Conservation (phyloP, 306 rosid genomes). For the Nissolia schottii region DNA sequence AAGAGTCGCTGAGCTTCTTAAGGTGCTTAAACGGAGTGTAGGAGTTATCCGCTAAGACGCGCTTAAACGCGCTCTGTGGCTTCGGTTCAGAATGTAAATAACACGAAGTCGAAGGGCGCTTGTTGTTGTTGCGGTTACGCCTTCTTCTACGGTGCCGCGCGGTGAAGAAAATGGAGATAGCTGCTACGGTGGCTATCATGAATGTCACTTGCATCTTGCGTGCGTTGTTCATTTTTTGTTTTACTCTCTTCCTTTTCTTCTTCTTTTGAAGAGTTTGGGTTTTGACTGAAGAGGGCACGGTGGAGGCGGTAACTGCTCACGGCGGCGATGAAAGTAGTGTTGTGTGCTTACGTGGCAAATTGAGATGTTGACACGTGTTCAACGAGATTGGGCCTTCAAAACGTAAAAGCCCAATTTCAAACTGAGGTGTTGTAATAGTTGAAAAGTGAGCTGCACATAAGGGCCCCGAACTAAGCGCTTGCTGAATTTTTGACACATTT, state of each 20-base stretch:
- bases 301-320: slow-evolving; percentile 32
- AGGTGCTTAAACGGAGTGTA: slow-evolving; percentile 67
- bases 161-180: slow-evolving; percentile 50
- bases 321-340: slow-evolving; percentile 2
- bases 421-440: too few species aligned
- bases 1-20: slow-evolving; percentile 27
- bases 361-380: not conserved
- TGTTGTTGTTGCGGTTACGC: slow-evolving; percentile 25
- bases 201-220: slow-evolving; percentile 39
- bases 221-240: slow-evolving; percentile 29
- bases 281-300: not conserved
- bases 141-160: slow-evolving; percentile 38
- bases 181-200: slow-evolving; percentile 48
- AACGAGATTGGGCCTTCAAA: not conserved
- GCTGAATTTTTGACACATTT: too few species aligned
- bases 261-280: not conserved
- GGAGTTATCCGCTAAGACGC: slow-evolving; percentile 75
- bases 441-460: too few species aligned
- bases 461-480: too few species aligned
- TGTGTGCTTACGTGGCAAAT: slow-evolving; percentile 3
- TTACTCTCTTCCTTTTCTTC: not conserved
- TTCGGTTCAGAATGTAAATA: slow-evolving; percentile 57
- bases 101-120: slow-evolving; percentile 41
- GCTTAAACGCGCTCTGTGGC: slow-evolving; percentile 68
- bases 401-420: not conserved